phyloP scores from a whole-genome alignment of 208 protist species.

The Borovskyia barvae region DNA sequence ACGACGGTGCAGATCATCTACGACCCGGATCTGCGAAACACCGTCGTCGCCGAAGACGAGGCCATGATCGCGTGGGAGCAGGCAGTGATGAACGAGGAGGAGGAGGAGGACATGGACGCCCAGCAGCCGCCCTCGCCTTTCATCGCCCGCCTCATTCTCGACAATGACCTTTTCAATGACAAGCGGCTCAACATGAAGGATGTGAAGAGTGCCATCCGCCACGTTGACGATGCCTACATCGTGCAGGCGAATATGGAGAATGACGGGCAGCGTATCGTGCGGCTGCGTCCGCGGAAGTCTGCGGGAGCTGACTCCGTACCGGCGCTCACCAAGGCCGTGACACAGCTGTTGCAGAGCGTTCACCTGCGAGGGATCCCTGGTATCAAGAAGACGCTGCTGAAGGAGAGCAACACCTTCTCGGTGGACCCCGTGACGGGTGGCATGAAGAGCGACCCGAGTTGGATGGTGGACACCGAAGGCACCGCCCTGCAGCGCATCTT shows the following conservation, averaged over 20 bases:
- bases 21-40: constrained; percentile 93
- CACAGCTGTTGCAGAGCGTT: constrained; percentile 68
- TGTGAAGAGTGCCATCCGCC: constrained; percentile 90
- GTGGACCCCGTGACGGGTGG: constrained; percentile 46
- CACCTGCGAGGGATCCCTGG: constrained; percentile 93
- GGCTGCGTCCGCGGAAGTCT: constrained; percentile 73
- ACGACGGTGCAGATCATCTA: constrained; percentile 96
- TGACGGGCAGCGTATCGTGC: constrained; percentile 89
- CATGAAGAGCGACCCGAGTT: constrained; percentile 74
- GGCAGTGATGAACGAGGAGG: constrained; percentile 62
- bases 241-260: constrained; percentile 95
- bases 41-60: constrained; percentile 94
- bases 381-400: constrained; percentile 93
- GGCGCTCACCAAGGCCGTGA: constrained; percentile 56
- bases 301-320: constrained; percentile 62
- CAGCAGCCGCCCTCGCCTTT: constrained; percentile 82
- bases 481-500: constrained; percentile 95
- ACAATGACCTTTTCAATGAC: constrained; percentile 90
- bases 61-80: constrained; percentile 68
- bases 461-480: constrained; percentile 95
- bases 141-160: constrained; percentile 96
- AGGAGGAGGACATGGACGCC: constrained; percentile 30
- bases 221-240: constrained; percentile 74
- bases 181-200: constrained; percentile 93
- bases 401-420: constrained; percentile 52